Conservation (phyloP, 495 filamentous ascomycete genomes). For the Ramalina peruviana region DNA sequence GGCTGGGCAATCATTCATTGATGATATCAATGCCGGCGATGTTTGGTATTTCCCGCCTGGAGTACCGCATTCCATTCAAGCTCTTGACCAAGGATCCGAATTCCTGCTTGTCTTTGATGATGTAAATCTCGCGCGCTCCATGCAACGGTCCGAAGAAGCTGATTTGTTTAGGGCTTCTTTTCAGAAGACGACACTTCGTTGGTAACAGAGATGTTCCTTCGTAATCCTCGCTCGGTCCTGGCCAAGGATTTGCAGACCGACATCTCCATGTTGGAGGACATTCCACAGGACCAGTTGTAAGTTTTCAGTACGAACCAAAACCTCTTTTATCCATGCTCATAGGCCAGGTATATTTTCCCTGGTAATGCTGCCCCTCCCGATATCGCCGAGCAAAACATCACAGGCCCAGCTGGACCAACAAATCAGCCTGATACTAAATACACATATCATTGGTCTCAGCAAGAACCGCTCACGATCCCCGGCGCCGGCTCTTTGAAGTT, state of each 20-base stretch:
- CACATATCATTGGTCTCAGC: conserved; percentile 54
- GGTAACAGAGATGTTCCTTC: conserved; percentile 47
- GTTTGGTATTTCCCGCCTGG: conserved; percentile 61
- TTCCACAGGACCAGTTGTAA: conserved; percentile 46
- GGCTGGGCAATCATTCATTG: conserved; percentile 48
- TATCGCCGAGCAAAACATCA: conserved; percentile 47
- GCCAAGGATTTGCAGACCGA: conserved; percentile 48
- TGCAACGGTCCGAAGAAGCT: no score
- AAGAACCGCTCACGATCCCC: conserved; percentile 40
- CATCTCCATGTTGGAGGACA: conserved; percentile 39
- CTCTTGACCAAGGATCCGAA: conserved; percentile 47
- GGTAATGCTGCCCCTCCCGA: conserved; percentile 46
- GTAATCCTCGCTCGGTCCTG: conserved; percentile 45
- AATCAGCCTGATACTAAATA: conserved; percentile 34
- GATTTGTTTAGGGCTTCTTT: conserved; percentile 38
- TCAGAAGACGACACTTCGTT: conserved; percentile 57
- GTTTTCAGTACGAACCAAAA: background rate
- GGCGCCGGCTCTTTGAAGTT: conserved; percentile 53
- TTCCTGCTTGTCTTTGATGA: conserved; percentile 56
- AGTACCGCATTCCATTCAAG: conserved; percentile 55
- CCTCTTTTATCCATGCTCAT: no score
- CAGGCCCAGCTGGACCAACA: conserved; percentile 42
- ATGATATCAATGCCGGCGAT: conserved; percentile 52
- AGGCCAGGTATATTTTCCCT: conserved; percentile 38
- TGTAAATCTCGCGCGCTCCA: background rate